These are phyloP conservation scores for Typha latifolia DNA, from an alignment of 176 grass and related monocot species.

Conservation along the genomic window DNA sequence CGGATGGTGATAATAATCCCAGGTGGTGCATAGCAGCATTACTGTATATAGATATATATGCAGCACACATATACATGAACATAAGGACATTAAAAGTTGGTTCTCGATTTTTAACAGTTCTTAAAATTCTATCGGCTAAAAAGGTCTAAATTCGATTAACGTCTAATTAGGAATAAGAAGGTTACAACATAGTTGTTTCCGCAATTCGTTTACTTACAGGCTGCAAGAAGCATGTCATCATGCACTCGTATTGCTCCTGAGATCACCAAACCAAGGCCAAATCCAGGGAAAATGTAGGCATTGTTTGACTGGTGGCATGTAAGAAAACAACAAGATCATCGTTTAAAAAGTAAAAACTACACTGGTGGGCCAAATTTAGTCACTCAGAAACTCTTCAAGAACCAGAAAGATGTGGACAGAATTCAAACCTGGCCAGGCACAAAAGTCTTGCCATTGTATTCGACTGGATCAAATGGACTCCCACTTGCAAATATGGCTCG, in stretches of 20 bases:
- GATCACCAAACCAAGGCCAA: slow-evolving; percentile 89
- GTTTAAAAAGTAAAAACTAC: background rate
- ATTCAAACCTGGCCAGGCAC: slow-evolving; percentile 69
- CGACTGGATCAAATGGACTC: slow-evolving; percentile 90
- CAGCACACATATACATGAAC: too few species aligned
- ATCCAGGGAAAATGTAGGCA: slow-evolving; percentile 77
- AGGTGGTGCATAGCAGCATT: too few species aligned
- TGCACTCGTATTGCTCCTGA: too few species aligned
- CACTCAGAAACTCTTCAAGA: background rate
- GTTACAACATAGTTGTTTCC: background rate
- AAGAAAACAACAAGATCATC: background rate
- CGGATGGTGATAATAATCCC: too few species aligned
- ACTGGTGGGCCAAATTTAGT: background rate
- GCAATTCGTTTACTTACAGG: slow-evolving; percentile 39
- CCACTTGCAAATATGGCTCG: slow-evolving; percentile 84
- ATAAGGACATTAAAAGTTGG: background rate
- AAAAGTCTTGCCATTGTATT: slow-evolving; percentile 70
- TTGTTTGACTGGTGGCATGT: slow-evolving; percentile 45
- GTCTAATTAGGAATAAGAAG: background rate
- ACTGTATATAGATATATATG: too few species aligned
- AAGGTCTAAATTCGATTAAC: background rate
- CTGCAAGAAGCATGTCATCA: slow-evolving; percentile 87
- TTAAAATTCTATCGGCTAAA: background rate
- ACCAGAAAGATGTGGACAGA: slow-evolving; percentile 1
- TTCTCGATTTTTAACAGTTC: background rate